phyloP scores from a whole-genome alignment of 768 basidiomycete species.

The Lactarius sp. region DNA sequence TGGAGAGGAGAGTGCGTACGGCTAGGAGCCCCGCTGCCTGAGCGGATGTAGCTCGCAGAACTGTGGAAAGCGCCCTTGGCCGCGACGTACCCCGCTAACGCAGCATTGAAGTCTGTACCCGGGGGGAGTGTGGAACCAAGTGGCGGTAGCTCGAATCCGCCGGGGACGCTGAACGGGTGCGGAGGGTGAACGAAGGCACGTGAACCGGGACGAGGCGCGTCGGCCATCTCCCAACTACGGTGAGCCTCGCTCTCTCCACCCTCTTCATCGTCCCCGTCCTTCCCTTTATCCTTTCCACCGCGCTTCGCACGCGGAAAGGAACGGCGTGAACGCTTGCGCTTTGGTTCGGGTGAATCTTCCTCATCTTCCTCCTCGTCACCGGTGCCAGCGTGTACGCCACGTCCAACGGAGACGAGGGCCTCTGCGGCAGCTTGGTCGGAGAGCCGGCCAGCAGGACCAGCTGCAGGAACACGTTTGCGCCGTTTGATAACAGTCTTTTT shows the following conservation, averaged over 20 bases:
- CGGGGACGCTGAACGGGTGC: constrained; percentile 25
- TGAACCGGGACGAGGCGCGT: constrained; percentile 17
- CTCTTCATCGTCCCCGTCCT: constrained; percentile 31
- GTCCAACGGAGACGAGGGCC: constrained; percentile 78
- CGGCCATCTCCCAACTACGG: constrained; percentile 19
- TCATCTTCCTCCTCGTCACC: constrained; percentile 42
- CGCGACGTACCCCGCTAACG: constrained; percentile 16
- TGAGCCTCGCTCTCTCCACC: constrained; percentile 24
- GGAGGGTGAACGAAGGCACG: constrained; percentile 21
- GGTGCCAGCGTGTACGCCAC: constrained; percentile 39
- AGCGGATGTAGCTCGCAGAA: constrained; percentile 55
- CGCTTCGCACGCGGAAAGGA: constrained; percentile 27
- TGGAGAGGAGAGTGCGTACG: constrained; percentile 64
- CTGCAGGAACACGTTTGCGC: constrained; percentile 94
- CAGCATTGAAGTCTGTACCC: constrained; percentile 26
- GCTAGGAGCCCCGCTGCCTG: constrained; percentile 59
- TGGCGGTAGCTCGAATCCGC: constrained; percentile 62
- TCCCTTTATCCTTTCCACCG: constrained; percentile 21
- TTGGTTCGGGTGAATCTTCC: constrained; percentile 43
- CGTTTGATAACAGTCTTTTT: constrained; percentile 99
- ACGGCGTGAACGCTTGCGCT: constrained; percentile 51
- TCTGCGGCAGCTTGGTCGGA: constrained; percentile 88
- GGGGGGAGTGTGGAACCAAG: constrained; percentile 35
- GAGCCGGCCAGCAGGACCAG: constrained; percentile 48
- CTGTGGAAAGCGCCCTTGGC: constrained; percentile 27